Evolutionary conservation across 345 rosid species (phyloP).

Genomic region (Pistacia integerrima): DNA sequence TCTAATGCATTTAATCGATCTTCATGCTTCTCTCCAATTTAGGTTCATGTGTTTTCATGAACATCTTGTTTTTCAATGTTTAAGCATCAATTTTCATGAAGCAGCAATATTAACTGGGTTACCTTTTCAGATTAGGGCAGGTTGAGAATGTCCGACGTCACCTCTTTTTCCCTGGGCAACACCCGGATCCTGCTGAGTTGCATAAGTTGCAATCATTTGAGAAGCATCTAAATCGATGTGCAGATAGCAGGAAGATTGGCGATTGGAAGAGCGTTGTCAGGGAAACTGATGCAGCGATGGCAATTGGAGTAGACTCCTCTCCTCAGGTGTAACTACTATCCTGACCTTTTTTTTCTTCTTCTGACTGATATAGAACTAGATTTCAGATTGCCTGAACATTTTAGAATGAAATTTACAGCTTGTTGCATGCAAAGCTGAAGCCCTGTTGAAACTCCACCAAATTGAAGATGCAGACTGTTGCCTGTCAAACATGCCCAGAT

Average conservation of each 20-base stretch:
- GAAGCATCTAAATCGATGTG: conserved; percentile 69
- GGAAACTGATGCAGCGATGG: conserved; percentile 80
- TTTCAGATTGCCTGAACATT: conserved; percentile 22
- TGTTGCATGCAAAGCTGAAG: conserved; percentile 87
- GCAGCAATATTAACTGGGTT: conserved; percentile 2
- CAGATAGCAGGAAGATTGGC: conserved; percentile 70
- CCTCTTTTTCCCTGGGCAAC: conserved; percentile 66
- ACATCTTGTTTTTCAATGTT: background rate
- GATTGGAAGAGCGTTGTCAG: conserved; percentile 74
- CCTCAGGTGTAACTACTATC: conserved; percentile 57
- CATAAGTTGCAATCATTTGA: conserved; percentile 75
- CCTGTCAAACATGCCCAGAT: conserved; percentile 46
- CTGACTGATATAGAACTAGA: conserved; percentile 3
- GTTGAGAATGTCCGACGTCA: conserved; percentile 70
- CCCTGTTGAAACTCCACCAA: conserved; percentile 76
- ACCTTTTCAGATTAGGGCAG: conserved; percentile 70
- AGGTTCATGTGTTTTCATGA: background rate
- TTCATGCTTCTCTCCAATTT: background rate
- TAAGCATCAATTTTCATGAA: background rate
- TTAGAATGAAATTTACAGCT: conserved; percentile 58
- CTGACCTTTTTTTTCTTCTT: conserved; percentile 1
- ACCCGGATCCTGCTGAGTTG: conserved; percentile 65
- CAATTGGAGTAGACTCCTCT: conserved; percentile 75
- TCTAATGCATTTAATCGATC: background rate
- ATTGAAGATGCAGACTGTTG: conserved; percentile 70